phyloP scores from a whole-genome alignment of 768 basidiomycete genomes.

The Kwoniella shandongensis region DNA sequence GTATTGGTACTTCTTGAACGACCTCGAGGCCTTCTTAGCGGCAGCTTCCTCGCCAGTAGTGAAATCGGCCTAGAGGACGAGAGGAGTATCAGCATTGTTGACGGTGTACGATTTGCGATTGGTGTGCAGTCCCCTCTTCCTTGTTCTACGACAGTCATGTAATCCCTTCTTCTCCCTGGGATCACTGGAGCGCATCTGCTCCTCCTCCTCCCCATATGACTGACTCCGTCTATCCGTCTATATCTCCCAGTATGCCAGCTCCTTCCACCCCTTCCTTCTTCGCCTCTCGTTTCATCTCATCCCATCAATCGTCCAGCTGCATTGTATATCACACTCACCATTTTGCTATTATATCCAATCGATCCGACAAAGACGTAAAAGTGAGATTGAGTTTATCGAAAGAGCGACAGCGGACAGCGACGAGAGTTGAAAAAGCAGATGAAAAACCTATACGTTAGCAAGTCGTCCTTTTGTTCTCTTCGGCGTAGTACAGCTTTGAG shows the following conservation, averaged over 20 bases:
- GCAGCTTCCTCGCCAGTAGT: constrained; percentile 93
- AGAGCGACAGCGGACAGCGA: neutral
- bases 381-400: neutral
- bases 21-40: constrained; percentile 97
- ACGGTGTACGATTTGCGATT: neutral
- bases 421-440: neutral
- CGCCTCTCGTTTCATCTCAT: neutral
- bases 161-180: neutral
- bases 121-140: neutral
- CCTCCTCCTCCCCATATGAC: neutral
- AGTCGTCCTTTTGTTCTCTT: neutral
- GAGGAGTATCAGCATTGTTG: constrained; percentile 1
- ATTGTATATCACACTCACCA: constrained; percentile 13
- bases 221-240: too few species aligned
- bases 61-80: constrained; percentile 53
- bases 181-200: too few species aligned
- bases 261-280: neutral
- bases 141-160: neutral
- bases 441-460: constrained; percentile 3
- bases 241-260: neutral
- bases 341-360: constrained; percentile 15
- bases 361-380: too few species aligned
- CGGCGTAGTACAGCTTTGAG: too few species aligned
- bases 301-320: neutral
- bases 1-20: constrained; percentile 98